A percentile compares a stretch with the other conserved stretches of the same genome.
phyloP scores from a whole-genome alignment of 2,329 filamentous ascomycete species.

The Colletotrichum cuscutae region DNA sequence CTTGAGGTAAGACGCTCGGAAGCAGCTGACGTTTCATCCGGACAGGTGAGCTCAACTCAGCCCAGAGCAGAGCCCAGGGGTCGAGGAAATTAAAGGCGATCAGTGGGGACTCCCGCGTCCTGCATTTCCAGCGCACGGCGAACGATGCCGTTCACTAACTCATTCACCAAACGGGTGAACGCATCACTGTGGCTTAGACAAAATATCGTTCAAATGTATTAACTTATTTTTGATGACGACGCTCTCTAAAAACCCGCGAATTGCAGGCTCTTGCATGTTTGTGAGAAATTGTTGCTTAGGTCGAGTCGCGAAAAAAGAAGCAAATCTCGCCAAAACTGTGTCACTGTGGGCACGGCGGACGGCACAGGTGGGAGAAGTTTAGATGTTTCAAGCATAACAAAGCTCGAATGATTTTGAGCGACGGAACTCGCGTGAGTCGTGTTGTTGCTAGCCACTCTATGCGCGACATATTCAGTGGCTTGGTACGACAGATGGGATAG shows the following conservation, averaged over 20 bases:
- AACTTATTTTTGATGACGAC: background rate
- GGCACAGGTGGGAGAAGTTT: background rate
- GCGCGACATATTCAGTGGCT: background rate
- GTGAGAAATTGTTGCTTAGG: background rate
- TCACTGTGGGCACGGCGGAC: background rate
- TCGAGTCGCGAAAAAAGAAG: background rate
- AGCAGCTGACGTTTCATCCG: background rate
- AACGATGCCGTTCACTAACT: background rate
- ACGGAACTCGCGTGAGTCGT: background rate
- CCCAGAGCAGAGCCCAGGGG: constrained; percentile 1
- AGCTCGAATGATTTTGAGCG: background rate
- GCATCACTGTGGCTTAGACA: background rate
- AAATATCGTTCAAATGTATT: background rate
- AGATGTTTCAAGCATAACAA: background rate
- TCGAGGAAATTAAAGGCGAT: constrained; percentile 32
- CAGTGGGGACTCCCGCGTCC: constrained; percentile 28
- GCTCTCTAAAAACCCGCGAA: background rate
- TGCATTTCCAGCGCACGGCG: background rate
- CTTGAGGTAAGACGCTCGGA: background rate
- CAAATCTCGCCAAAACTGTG: background rate
- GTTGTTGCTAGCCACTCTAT: background rate
- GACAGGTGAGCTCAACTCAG: background rate
- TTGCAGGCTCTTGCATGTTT: background rate
- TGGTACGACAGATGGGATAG: background rate
- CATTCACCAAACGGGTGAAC: background rate